phyloP scores from a whole-genome alignment of 306 rosid genomes.

The Calophaca sinica region DNA sequence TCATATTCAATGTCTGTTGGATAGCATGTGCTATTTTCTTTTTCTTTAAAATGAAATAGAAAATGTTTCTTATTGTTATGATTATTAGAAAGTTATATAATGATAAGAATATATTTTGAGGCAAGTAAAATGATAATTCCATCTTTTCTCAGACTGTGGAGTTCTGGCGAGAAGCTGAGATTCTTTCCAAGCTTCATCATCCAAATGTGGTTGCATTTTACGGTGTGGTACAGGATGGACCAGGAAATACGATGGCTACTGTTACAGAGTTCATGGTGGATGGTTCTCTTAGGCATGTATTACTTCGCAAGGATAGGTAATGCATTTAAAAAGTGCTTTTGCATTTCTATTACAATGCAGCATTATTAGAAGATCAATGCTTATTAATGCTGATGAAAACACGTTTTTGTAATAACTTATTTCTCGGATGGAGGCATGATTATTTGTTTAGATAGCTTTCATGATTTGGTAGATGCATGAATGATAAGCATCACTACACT shows the following conservation, averaged over 20 bases:
- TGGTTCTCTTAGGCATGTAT: slow-evolving; percentile 88
- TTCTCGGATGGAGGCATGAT: slow-evolving; percentile 35
- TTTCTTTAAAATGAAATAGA: slow-evolving; percentile 31
- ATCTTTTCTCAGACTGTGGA: slow-evolving; percentile 68
- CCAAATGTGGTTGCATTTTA: slow-evolving; percentile 97
- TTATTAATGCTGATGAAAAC: not conserved
- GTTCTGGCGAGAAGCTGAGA: slow-evolving; percentile 98
- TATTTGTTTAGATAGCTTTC: slow-evolving; percentile 32
- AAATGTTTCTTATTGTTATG: slow-evolving; percentile 4
- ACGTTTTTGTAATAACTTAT: slow-evolving; percentile 1
- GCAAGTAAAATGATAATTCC: slow-evolving; percentile 35
- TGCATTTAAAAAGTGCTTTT: slow-evolving; percentile 22
- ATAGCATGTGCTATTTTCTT: slow-evolving; percentile 13
- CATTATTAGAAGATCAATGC: not conserved
- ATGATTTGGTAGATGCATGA: slow-evolving; percentile 15
- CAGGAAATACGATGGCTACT: slow-evolving; percentile 90
- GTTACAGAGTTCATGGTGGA: slow-evolving; percentile 94
- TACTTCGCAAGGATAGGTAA: slow-evolving; percentile 93
- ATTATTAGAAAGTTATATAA: slow-evolving; percentile 18
- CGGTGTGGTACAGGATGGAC: slow-evolving; percentile 98
- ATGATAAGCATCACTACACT: not conserved
- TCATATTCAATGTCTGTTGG: slow-evolving; percentile 31
- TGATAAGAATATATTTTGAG: slow-evolving; percentile 22
- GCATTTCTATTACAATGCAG: slow-evolving; percentile 40
- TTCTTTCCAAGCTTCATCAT: slow-evolving; percentile 97